Percentiles rank a stretch among this genome's conserved stretches.
phyloP scores from a whole-genome alignment of 2,329 filamentous ascomycete genomes.

The Ceratocystis cacaofunesta region DNA sequence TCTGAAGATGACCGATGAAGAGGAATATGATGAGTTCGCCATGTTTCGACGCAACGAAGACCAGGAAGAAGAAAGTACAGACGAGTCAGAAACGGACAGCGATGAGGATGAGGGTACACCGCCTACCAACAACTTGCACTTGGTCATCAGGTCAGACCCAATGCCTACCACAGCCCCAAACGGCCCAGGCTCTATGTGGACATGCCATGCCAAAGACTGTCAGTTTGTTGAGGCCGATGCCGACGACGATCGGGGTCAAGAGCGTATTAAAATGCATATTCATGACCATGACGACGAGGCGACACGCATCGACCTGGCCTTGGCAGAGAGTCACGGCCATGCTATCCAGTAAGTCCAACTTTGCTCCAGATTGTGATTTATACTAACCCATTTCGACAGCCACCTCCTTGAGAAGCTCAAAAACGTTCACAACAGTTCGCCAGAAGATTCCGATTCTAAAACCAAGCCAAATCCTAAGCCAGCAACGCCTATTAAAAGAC shows the following conservation, averaged over 20 bases:
- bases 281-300: slow-evolving; percentile 42
- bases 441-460: not conserved
- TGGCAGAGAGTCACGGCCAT: slow-evolving; percentile 42
- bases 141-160: slow-evolving; percentile 36
- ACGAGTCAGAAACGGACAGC: not conserved
- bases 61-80: not conserved
- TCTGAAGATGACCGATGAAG: not conserved
- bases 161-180: slow-evolving; percentile 35
- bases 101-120: not conserved
- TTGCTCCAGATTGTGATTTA: slow-evolving; percentile 20
- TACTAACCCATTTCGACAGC: slow-evolving; percentile 26
- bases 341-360: slow-evolving; percentile 37
- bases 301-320: slow-evolving; percentile 35
- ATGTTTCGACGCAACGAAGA: slow-evolving; percentile 5
- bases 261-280: slow-evolving; percentile 43
- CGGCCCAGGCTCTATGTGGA: slow-evolving; percentile 50
- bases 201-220: slow-evolving; percentile 51
- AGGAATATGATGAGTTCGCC: slow-evolving; percentile 10
- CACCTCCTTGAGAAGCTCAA: slow-evolving; percentile 37
- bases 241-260: slow-evolving; percentile 39
- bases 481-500: not conserved
- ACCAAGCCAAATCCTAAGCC: not conserved
- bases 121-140: not conserved
- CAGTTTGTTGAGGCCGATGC: slow-evolving; percentile 47
- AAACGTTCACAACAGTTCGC: slow-evolving; percentile 22